Percentiles rank a stretch among this genome's conserved stretches.
Conservation (phyloP, 2,329 filamentous ascomycete species). For the Alternaria solani region DNA sequence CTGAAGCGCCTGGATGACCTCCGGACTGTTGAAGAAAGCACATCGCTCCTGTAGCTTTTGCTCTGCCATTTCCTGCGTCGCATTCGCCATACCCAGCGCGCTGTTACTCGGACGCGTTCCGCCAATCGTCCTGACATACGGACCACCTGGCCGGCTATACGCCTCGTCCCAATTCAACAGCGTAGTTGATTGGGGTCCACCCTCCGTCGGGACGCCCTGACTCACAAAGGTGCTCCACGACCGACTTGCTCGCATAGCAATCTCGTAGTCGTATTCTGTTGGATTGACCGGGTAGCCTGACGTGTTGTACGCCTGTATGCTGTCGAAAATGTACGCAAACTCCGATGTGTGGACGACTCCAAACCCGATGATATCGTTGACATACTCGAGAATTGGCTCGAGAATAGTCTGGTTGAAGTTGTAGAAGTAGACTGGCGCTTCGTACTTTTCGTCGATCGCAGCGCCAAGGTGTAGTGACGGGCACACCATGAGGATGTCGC, state of each 20-base stretch:
- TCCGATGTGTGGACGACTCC: conserved; percentile 63
- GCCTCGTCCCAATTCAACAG: conserved; percentile 51
- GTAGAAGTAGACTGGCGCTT: conserved; percentile 58
- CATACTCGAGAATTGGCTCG: conserved; percentile 52
- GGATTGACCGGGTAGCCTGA: conserved; percentile 47
- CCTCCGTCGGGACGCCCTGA: conserved; percentile 40
- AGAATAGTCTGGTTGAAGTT: conserved; percentile 65
- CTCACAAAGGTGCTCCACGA: conserved; percentile 60
- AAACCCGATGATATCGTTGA: conserved; percentile 48
- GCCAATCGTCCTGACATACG: conserved; percentile 49
- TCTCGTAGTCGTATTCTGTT: conserved; percentile 51
- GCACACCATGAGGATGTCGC: conserved; percentile 63
- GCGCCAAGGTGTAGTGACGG: conserved; percentile 56
- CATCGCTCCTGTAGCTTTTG: conserved; percentile 60
- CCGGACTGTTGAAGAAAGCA: conserved; percentile 56
- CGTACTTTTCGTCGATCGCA: conserved; percentile 50
- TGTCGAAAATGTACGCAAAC: conserved; percentile 61
- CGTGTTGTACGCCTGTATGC: conserved; percentile 53
- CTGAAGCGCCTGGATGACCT: conserved; percentile 53
- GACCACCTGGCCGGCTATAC: conserved; percentile 36
- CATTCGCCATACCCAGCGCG: conserved; percentile 48
- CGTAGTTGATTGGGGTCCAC: conserved; percentile 16
- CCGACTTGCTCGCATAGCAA: conserved; percentile 53
- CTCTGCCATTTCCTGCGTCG: conserved; percentile 34
- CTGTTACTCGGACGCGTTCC: conserved; percentile 56